Evolutionary conservation across 1,284 basidiomycete species (phyloP).

Genomic region (Fomitopsis betulina): DNA sequence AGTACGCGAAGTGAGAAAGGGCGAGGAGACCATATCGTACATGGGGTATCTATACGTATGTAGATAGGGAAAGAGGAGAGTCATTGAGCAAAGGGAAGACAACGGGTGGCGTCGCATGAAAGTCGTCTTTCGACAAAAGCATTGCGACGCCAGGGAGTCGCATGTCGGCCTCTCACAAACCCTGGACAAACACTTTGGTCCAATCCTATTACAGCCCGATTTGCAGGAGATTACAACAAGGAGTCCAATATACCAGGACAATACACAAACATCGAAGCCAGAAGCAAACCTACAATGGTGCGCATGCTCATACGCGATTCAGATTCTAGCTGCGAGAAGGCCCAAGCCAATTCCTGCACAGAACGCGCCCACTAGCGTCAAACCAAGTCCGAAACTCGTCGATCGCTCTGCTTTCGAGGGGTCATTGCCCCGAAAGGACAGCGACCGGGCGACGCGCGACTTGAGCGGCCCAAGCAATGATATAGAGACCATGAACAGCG

Average conservation of each 20-base stretch:
- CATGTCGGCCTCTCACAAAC: no score
- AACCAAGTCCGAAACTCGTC: conserved; percentile 21
- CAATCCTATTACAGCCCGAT: no score
- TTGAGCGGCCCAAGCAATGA: conserved; percentile 37
- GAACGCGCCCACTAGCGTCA: conserved; percentile 28
- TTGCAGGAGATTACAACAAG: not conserved
- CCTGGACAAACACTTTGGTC: no score
- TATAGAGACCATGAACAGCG: conserved; percentile 40
- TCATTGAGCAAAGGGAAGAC: no score
- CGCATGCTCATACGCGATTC: not conserved
- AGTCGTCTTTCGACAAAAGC: no score
- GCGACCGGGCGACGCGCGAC: conserved; percentile 15
- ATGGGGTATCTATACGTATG: no score
- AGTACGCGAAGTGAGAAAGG: no score
- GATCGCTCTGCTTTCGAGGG: not conserved
- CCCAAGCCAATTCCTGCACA: conserved; percentile 34
- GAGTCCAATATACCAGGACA: not conserved
- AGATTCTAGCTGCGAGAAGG: conserved; percentile 12
- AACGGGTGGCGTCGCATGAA: no score
- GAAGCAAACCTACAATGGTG: not conserved
- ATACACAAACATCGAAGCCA: not conserved
- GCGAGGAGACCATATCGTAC: no score
- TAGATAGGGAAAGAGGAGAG: no score
- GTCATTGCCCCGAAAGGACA: conserved; percentile 3
- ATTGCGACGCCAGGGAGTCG: no score